These are phyloP conservation scores for Terfezia claveryi DNA, from an alignment of 495 filamentous ascomycete genomes.

Conservation along the genomic window DNA sequence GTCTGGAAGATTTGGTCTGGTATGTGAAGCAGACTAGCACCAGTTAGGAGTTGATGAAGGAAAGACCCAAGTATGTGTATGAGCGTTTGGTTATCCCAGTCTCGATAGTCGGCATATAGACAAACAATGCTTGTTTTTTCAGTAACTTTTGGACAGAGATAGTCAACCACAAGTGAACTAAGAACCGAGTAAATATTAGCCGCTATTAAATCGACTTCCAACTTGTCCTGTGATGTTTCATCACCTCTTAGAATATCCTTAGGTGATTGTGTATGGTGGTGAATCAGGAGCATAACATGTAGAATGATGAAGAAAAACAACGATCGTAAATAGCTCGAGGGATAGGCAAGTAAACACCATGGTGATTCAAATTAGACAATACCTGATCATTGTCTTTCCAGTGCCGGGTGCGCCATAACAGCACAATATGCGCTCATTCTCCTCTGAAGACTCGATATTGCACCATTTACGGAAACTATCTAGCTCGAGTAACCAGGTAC, in stretches of 20 bases:
- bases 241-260: too few species aligned
- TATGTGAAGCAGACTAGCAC: background rate
- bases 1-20: background rate
- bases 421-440: background rate
- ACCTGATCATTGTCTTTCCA: background rate
- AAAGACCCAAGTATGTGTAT: background rate
- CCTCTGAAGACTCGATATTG: background rate
- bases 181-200: too few species aligned
- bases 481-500: background rate
- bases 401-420: background rate
- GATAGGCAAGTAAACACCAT: too few species aligned
- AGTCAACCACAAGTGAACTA: background rate
- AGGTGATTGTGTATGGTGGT: too few species aligned
- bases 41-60: background rate
- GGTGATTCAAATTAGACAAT: background rate
- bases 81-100: background rate
- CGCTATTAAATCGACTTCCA: too few species aligned
- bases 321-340: too few species aligned
- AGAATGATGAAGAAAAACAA: too few species aligned
- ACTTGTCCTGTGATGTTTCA: too few species aligned
- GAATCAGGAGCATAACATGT: too few species aligned
- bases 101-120: background rate
- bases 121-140: background rate
- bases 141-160: background rate
- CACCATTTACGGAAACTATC: background rate